Base-by-base conservation (phyloP, 352 stramenopile genomes). In the Phytopythium oedochilum region DNA sequence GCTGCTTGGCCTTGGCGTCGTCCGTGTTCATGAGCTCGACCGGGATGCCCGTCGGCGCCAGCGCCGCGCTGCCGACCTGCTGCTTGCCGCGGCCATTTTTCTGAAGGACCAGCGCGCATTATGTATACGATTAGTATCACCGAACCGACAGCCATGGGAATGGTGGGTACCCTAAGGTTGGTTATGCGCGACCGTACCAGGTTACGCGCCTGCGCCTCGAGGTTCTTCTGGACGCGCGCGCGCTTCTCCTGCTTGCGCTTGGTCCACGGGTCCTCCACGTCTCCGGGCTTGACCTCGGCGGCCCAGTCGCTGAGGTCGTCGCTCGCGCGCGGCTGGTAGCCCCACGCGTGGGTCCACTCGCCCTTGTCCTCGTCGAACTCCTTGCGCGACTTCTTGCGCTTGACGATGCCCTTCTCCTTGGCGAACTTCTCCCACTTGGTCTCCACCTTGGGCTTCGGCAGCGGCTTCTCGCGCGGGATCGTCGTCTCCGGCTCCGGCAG, bases 381-480 rank as follows among this genome's bases (percentile, higher is more conserved):
- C 87, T 98, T 99, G 57, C 96, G 88, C 32, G 83, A 95, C 65
- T 97, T 94, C 73, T 99, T 99, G 59, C 94, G 91, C 63, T 98
- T 97, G 46, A 94, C 78, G 64, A 99, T 99, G 56, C 97, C 97
- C 76, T 99, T 98, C 59, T 98, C 86, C 64, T 97, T 92, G 28
- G 97, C 97, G 73, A 99, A 99, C 66, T 98, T 96, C 76, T 99
- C 96, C 97, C 97, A 99, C 70, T 95, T 98, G 14, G 97, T 99
- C 70, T 98, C 91, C 62, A 96, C 72, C 77, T 98, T 99, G 32
- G 80, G 81, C 67, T 94, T 95, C 1, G 88, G 89, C 52, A 97
- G 60, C 29, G 89, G 89, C 63, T 96, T 97, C 53, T 94, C 85
- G 34, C 92, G 78, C 45, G 91, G 91, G 38, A 97, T 78, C 18